Percentiles rank a stretch among this genome's conserved stretches.
These are phyloP conservation scores for Candida cerambycidarum DNA, from an alignment of 805 yeast genomes.

Conservation along the genomic window DNA sequence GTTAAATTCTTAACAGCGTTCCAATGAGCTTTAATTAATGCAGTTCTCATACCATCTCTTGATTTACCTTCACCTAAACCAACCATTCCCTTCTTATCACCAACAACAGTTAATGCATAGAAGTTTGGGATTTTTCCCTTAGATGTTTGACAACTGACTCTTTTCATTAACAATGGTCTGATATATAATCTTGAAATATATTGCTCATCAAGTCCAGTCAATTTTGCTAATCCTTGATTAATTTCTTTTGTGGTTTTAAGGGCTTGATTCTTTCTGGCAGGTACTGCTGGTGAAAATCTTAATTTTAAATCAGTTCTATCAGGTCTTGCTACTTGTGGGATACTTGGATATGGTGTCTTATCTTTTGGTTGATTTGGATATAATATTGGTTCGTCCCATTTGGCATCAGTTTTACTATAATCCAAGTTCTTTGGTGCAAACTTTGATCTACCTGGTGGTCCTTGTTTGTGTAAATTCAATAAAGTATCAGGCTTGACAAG, in stretches of 20 bases:
- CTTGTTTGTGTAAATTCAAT: slow-evolving; percentile 34
- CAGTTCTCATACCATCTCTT: slow-evolving; percentile 68
- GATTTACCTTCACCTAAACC: slow-evolving; percentile 96
- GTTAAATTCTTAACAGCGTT: slow-evolving; percentile 85
- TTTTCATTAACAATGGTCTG: slow-evolving; percentile 69
- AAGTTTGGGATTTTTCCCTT: slow-evolving; percentile 85
- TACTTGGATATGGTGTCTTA: slow-evolving; percentile 54
- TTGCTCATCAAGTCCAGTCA: slow-evolving; percentile 64
- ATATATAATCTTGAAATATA: slow-evolving; percentile 62
- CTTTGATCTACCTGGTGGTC: slow-evolving; percentile 33
- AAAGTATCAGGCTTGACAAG: slow-evolving; percentile 66
- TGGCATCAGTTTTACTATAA: slow-evolving; percentile 65
- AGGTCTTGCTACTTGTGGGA: slow-evolving; percentile 55
- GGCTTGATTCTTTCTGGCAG: slow-evolving; percentile 13
- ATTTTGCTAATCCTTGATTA: slow-evolving; percentile 54
- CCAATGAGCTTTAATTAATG: slow-evolving; percentile 86
- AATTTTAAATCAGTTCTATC: slow-evolving; percentile 45
- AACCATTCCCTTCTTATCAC: slow-evolving; percentile 89
- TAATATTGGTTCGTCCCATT: slow-evolving; percentile 66
- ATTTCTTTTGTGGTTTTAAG: slow-evolving; percentile 28
- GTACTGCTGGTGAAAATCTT: slow-evolving; percentile 29
- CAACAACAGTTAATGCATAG: slow-evolving; percentile 85
- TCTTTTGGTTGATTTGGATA: slow-evolving; percentile 50
- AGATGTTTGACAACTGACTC: slow-evolving; percentile 87
- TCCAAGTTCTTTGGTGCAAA: slow-evolving; percentile 65